A percentile compares a stretch with the other conserved stretches of the same genome.
phyloP scores from a whole-genome alignment of 1,284 basidiomycete species.

The Tilletia indica region DNA sequence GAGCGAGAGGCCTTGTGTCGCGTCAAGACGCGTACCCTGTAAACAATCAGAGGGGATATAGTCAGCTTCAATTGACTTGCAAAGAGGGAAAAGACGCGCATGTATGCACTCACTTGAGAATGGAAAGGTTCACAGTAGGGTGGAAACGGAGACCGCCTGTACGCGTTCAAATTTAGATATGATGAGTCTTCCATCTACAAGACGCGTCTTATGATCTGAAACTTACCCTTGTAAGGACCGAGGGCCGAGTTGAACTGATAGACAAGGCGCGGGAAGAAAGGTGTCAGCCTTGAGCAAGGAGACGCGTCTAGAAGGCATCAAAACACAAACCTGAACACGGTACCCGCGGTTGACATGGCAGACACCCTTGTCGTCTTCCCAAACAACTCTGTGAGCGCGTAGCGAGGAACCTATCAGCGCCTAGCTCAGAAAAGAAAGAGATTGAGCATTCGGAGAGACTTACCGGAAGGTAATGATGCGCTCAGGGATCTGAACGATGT shows the following conservation, averaged over 20 bases:
- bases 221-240: slow-evolving; percentile 81
- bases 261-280: neutral
- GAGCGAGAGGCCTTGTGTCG: neutral
- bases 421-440: neutral
- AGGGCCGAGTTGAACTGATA: slow-evolving; percentile 74
- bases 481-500: slow-evolving; percentile 72
- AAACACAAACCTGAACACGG: slow-evolving; percentile 65
- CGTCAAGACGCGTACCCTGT: neutral
- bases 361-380: slow-evolving; percentile 61
- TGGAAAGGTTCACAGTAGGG: slow-evolving; percentile 77
- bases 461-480: slow-evolving; percentile 63
- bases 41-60: neutral
- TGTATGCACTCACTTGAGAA: slow-evolving; percentile 65
- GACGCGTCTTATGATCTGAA: slow-evolving; percentile 36
- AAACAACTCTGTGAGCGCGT: slow-evolving; percentile 66
- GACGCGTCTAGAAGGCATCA: neutral
- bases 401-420: slow-evolving; percentile 37
- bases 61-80: neutral
- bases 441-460: neutral
- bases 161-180: neutral
- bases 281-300: too few relatives aligned
- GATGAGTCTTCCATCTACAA: neutral
- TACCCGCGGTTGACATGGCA: slow-evolving; percentile 74
- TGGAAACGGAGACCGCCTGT: slow-evolving; percentile 72
- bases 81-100: neutral